phyloP scores from a whole-genome alignment of 495 filamentous ascomycete genomes.

The Neurospora sp. region DNA sequence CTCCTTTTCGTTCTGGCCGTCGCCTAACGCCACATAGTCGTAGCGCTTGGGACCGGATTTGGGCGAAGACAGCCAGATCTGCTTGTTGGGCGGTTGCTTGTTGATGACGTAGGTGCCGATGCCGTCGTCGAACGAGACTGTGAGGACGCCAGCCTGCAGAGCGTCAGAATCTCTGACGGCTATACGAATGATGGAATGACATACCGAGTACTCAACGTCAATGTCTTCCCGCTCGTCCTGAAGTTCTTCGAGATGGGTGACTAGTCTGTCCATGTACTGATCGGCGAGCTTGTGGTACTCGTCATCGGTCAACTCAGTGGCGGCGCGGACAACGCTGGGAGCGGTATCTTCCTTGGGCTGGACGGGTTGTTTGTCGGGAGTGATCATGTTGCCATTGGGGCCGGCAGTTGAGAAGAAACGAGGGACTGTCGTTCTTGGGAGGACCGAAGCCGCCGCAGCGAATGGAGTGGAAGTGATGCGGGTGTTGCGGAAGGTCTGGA shows the following conservation, averaged over 20 bases:
- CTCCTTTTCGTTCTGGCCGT: constrained; percentile 65
- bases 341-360: constrained; percentile 5
- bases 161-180: constrained; percentile 3
- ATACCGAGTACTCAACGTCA: constrained; percentile 53
- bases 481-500: constrained; percentile 2
- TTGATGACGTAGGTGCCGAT: constrained; percentile 83
- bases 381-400: constrained; percentile 16
- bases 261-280: constrained; percentile 45
- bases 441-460: neutral
- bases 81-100: constrained; percentile 95
- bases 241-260: constrained; percentile 54
- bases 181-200: constrained; percentile 19
- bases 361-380: constrained; percentile 19
- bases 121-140: constrained; percentile 46
- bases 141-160: constrained; percentile 71
- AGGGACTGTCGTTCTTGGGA: neutral
- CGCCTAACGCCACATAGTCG: constrained; percentile 67
- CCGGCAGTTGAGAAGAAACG: constrained; percentile 9
- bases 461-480: constrained; percentile 1
- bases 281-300: constrained; percentile 42
- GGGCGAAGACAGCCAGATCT: constrained; percentile 94
- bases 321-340: constrained; percentile 11
- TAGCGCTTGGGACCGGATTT: constrained; percentile 86
- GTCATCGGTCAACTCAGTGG: constrained; percentile 24
- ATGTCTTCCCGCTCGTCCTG: constrained; percentile 52